Base-by-base conservation (phyloP, 2,329 filamentous ascomycete genomes). In the Epichloe bromicola region DNA sequence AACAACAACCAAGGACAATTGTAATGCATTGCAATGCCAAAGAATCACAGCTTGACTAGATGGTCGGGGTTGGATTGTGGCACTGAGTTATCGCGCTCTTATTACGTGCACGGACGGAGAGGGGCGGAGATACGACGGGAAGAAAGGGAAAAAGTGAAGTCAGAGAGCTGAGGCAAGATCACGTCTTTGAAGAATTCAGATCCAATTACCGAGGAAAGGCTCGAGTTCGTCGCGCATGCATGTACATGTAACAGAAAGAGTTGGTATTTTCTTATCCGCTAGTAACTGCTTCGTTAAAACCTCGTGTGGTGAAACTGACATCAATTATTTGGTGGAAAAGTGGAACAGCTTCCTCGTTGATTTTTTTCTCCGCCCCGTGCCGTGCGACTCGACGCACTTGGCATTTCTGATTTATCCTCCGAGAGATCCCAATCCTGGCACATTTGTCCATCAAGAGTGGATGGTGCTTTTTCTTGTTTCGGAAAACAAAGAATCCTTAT, bases 321-420 rank as follows among this genome's bases (percentile, higher is more conserved):
- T 49, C 33, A 49, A 49, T 43, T 49, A 38, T 49, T 49, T 49
- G 33, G 40, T 49, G 40, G 48, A 38, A 49, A 49, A 44, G 33
- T 37, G 40, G 39, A 49, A 49, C 48, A 49, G 17, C 38, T 42
- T 49, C 47, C 47, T 41, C 38, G 17, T 41, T 42, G 30, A 42
- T 44, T 49, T 37, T 37, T 30, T 40, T 23, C 42, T 4, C 43
- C 30, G 26, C 34, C 39, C 40, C 40, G 26, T 37, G 38, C 30
- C 39, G 17, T 30, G 40, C 23, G 12, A 11, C 47, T 42, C 15
- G 47, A 17, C 19, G 47, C 37, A 20, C 19, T n/a, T 5, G 39
- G 40, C 38, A 14, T 34, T 26, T 42, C 19, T 15, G n/a, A 2
- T 14, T 15, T n/a, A 5, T 7, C 23, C 37, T 5, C 46, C 17